Conservation (phyloP, 2,329 filamentous ascomycete species). For the Epichloe aotearoae region DNA sequence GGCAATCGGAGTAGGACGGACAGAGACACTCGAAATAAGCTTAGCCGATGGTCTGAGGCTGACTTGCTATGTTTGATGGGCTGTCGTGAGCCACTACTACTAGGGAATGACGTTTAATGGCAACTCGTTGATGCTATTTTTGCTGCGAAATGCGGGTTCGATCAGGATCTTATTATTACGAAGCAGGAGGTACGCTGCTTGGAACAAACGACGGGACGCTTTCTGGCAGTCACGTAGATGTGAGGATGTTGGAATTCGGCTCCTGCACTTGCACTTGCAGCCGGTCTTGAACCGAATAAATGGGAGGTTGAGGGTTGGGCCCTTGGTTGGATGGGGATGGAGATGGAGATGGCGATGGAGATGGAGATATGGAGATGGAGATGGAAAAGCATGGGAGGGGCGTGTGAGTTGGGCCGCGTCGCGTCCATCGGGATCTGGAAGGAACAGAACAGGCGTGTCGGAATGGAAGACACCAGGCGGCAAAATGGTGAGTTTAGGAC, state of each 20-base stretch:
- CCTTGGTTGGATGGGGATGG: too few relatives aligned
- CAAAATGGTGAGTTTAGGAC: neutral
- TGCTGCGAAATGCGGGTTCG: neutral
- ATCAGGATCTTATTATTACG: too few relatives aligned
- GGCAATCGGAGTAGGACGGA: neutral
- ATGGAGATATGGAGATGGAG: too few relatives aligned
- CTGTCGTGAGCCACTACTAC: neutral
- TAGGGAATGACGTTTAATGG: neutral
- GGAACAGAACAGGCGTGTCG: neutral
- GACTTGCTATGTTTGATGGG: neutral
- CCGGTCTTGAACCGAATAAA: neutral
- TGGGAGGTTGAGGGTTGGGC: neutral
- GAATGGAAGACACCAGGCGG: neutral
- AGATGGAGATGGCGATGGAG: too few relatives aligned
- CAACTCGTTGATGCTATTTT: neutral
- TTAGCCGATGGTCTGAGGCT: neutral
- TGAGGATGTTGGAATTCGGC: too few relatives aligned
- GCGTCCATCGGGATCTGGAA: neutral
- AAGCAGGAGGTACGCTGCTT: too few relatives aligned
- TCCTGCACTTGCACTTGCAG: too few relatives aligned
- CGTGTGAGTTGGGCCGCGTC: conserved; percentile 1
- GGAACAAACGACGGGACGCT: too few relatives aligned
- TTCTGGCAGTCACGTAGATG: too few relatives aligned
- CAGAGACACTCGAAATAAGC: neutral
- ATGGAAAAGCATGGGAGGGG: neutral